Evolutionary conservation across 2,329 filamentous ascomycete species (phyloP).

Genomic region (Emmonsiellopsis sp.): DNA sequence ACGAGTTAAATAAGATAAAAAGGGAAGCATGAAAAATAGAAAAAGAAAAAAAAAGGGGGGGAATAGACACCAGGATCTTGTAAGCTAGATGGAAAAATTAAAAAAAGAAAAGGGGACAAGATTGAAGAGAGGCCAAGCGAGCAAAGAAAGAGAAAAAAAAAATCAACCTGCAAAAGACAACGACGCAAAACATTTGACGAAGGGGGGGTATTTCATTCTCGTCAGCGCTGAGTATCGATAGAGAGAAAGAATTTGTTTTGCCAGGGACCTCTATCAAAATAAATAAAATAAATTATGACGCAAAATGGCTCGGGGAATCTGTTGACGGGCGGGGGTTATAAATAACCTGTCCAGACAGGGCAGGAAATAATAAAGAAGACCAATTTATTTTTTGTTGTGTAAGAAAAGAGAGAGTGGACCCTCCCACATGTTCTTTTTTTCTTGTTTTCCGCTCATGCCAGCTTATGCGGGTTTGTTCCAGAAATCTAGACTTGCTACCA

Average conservation of each 20-base stretch:
- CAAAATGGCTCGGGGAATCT: too few relatives aligned
- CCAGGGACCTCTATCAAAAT: too few relatives aligned
- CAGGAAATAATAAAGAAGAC: too few relatives aligned
- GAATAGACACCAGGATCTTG: not conserved
- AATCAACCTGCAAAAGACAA: not conserved
- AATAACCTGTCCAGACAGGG: too few relatives aligned
- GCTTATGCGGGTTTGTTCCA: constrained; percentile 54
- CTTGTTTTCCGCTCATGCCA: not conserved
- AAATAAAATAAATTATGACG: too few relatives aligned
- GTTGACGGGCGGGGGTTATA: too few relatives aligned
- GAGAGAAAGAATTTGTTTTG: not conserved
- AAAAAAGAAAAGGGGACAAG: not conserved
- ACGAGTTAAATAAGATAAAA: not conserved
- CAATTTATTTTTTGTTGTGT: not conserved
- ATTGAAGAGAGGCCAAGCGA: not conserved
- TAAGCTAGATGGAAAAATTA: not conserved
- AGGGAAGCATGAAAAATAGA: not conserved
- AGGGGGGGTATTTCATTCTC: not conserved
- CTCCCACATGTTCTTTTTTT: not conserved
- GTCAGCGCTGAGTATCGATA: not conserved
- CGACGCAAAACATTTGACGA: not conserved
- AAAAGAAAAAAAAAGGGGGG: not conserved
- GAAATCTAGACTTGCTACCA: constrained; percentile 92
- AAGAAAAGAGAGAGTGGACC: not conserved
- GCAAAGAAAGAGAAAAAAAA: not conserved